phyloP scores from a whole-genome alignment of 164 flowering plant species.

The Dillenia suffruticosa region DNA sequence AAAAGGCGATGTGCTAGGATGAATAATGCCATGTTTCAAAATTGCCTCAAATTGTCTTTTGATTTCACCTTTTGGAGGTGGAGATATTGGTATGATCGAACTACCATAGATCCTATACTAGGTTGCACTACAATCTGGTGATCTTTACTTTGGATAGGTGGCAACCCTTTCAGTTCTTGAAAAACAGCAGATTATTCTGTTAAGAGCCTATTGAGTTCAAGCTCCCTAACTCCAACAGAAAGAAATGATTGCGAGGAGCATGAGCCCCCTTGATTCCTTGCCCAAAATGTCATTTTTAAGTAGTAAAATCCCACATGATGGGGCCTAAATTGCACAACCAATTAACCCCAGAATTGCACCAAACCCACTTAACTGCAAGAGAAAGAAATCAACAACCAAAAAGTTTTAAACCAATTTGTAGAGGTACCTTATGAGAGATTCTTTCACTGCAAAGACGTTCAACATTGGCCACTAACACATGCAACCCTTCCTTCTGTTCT shows the following conservation, averaged over 20 bases:
- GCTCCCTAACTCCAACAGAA: neutral
- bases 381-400: neutral
- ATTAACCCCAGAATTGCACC: neutral
- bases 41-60: neutral
- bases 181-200: neutral
- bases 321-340: neutral
- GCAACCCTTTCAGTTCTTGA: neutral
- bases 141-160: neutral
- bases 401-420: no score
- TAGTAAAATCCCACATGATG: neutral
- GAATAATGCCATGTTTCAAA: neutral
- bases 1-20: neutral
- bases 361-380: neutral
- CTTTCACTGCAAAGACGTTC: neutral
- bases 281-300: neutral
- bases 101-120: neutral
- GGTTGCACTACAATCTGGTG: neutral
- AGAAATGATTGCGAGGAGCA: neutral
- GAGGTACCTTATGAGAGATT: no score
- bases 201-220: neutral
- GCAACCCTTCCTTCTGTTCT: neutral
- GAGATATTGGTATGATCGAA: constrained; percentile 1
- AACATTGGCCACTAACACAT: neutral
- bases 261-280: neutral
- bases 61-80: constrained; percentile 5